Percentiles rank a stretch among this genome's conserved stretches.
phyloP scores from a whole-genome alignment of 352 stramenopile species.

The Salisapilia sapeloensis region DNA sequence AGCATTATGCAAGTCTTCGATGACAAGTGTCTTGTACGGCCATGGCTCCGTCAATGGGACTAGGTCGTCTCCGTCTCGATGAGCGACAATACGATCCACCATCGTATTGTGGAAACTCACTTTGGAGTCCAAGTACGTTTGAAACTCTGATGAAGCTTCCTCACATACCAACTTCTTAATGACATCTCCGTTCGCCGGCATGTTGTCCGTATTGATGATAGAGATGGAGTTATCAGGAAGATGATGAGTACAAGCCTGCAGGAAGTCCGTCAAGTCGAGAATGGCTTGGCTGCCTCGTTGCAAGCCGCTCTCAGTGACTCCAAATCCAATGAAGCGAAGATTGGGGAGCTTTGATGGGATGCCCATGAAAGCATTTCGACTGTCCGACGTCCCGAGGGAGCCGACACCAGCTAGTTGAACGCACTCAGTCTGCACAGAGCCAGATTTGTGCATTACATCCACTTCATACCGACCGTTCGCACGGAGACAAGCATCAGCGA shows the following conservation, averaged over 20 bases:
- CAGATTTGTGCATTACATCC: constrained; percentile 37
- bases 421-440: constrained; percentile 13
- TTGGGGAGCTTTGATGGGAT: constrained; percentile 16
- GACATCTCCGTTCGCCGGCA: constrained; percentile 38
- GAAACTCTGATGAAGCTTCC: constrained; percentile 8
- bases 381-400: constrained; percentile 13
- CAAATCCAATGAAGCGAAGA: constrained; percentile 35
- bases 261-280: constrained; percentile 29
- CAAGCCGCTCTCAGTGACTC: constrained; percentile 43
- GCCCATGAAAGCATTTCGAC: constrained; percentile 14
- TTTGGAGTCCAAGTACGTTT: constrained; percentile 16
- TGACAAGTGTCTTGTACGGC: constrained; percentile 41
- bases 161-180: constrained; percentile 18
- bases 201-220: constrained; percentile 71
- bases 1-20: constrained; percentile 33
- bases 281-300: constrained; percentile 13
- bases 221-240: constrained; percentile 30
- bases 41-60: constrained; percentile 42
- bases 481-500: constrained; percentile 16
- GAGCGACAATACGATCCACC: constrained; percentile 59
- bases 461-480: constrained; percentile 32
- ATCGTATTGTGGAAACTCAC: constrained; percentile 77
- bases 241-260: constrained; percentile 15
- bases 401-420: constrained; percentile 15
- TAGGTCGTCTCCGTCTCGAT: constrained; percentile 17